Base-by-base conservation (phyloP, 2,329 filamentous ascomycete genomes). In the Leptographium wingfieldii region DNA sequence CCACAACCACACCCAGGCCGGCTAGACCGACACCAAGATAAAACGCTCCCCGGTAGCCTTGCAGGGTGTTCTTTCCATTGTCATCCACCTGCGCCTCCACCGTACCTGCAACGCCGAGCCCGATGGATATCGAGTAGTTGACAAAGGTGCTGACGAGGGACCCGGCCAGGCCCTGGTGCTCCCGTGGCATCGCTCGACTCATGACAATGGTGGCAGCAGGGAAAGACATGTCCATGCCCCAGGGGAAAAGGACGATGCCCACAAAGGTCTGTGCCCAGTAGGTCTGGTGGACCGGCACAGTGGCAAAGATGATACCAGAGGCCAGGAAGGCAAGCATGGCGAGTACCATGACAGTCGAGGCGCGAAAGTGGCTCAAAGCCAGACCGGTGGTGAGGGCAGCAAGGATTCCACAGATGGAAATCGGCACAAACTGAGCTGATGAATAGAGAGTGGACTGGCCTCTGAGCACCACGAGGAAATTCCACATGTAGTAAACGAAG, bases 151-250 rank as follows among this genome's bases (percentile, higher is more conserved):
- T 77, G 7, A 81, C 73, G 3, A 82, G 66, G 10, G 73, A 76
- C 0, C 73, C 76, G 0, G 78, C 79, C 3, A 81, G 70, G 0
- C 79, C 79, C 57, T 82, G 77, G 25, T 82, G 72, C 6, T 73
- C 70, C 3, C 72, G 69, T 3, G 66, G 69, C 31, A 81, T 77
- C 0, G 72, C 73, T 79, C 22, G 22, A 58, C 78, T 80, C 0
- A 77, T 76, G 59, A 81, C 78, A 4, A 82, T 77, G 60, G 80
- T 76, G 0, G 76, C 77, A 0, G 76, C 76, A 0, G 76, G 74
- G 58, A 74, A 79, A 3, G 79, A 71, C 2, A 81, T 73, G 62
- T 81, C 79, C 0, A 77, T 76, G 38, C 74, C 22, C 22, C 22
- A 22, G 22, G 22, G 22, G 22, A 65, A 64, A 0, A 74, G 35